phyloP scores from a whole-genome alignment of 2,329 filamentous ascomycete genomes.

The Rutstroemia sp. region DNA sequence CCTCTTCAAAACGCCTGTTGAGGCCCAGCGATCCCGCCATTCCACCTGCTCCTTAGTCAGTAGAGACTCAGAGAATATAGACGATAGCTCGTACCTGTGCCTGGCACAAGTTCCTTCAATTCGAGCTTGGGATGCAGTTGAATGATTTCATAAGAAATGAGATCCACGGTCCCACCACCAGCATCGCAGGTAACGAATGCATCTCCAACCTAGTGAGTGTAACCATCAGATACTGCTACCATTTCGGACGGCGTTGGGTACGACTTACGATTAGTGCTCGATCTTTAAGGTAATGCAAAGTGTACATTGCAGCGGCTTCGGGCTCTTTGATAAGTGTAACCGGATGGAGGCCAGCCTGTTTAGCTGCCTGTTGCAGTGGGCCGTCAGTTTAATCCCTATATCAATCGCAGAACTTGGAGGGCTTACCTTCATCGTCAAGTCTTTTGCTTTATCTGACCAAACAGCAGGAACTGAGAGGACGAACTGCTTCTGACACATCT shows the following conservation, averaged over 20 bases:
- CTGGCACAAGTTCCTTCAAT: conserved; percentile 23
- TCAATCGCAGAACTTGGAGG: neutral
- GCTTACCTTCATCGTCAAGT: conserved; percentile 38
- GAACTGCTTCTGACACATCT: conserved; percentile 42
- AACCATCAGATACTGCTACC: neutral
- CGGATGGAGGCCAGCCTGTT: conserved; percentile 3
- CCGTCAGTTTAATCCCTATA: neutral
- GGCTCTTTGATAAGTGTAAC: conserved; percentile 15
- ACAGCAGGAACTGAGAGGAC: conserved; percentile 52
- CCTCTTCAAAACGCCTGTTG: conserved; percentile 22
- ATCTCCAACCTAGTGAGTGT: conserved; percentile 16
- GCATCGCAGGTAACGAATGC: conserved; percentile 29
- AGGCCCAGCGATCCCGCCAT: conserved; percentile 25
- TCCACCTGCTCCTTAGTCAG: neutral
- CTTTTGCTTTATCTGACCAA: conserved; percentile 48
- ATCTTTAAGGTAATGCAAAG: conserved; percentile 8
- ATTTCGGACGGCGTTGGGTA: conserved; percentile 11
- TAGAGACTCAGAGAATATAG: neutral
- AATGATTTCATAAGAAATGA: conserved; percentile 27
- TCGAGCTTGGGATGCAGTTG: conserved; percentile 14
- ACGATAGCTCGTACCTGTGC: conserved; percentile 12
- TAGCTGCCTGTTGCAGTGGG: conserved; percentile 8
- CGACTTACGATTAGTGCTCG: conserved; percentile 5
- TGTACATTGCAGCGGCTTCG: conserved; percentile 16
- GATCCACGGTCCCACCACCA: conserved; percentile 30